These are phyloP conservation scores for Triticum dicoccoides DNA, from an alignment of 176 grass and related monocot genomes.

Conservation along the genomic window DNA sequence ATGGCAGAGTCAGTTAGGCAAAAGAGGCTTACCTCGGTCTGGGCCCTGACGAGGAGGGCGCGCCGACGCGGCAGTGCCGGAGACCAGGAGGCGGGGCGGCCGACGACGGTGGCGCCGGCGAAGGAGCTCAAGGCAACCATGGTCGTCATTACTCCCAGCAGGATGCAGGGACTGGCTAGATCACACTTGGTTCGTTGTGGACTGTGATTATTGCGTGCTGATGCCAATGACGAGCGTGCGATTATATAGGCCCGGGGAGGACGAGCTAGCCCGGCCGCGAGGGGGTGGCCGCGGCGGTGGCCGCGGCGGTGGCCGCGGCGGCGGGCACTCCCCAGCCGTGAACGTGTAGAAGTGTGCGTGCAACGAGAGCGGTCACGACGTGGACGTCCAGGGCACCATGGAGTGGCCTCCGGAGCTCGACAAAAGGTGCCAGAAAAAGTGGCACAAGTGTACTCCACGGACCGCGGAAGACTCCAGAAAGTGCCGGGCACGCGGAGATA, in stretches of 20 bases:
- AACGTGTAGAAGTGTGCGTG: background rate
- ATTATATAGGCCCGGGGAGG: background rate
- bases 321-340: background rate
- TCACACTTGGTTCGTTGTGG: background rate
- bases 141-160: background rate
- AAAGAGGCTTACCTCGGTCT: background rate
- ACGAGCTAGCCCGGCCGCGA: background rate
- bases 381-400: slow-evolving; percentile 13
- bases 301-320: slow-evolving; percentile 21
- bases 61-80: background rate
- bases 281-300: background rate
- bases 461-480: background rate
- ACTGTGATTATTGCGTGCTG: background rate
- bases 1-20: background rate
- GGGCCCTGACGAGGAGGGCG: background rate
- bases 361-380: background rate
- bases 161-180: background rate
- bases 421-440: background rate
- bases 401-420: background rate
- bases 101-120: background rate
- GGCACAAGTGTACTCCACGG: background rate
- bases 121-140: background rate
- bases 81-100: background rate
- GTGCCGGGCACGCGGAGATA: background rate
- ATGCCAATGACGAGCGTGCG: background rate